Evolutionary conservation across 2,329 filamentous ascomycete genomes (phyloP), one percentile per base, ranked within the genome.

Genomic region (Trichoderma atroviride): DNA sequence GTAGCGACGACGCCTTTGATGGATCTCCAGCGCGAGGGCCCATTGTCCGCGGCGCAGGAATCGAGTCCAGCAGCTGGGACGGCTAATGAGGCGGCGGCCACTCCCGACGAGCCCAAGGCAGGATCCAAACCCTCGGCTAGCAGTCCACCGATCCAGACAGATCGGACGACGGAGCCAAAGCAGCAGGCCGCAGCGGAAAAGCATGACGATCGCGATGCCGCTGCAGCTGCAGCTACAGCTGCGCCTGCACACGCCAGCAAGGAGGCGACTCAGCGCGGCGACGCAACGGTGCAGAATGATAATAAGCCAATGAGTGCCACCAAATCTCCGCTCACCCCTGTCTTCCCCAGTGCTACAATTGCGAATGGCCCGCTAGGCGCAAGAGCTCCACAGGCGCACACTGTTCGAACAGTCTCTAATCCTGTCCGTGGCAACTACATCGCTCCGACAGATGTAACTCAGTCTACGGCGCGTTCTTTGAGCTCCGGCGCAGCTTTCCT

Each of bases 281-380:
- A 64, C 61, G 94, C 93, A 33, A 94, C 91, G 2, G 83, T 97
- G 22, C 87, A 96, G 76, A 58, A 58, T n/a, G 89, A 97, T 81
- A 93, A 93, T n/a, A 91, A 90, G 76, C 91, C 92, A 2, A 88
- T 96, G 72, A 86, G 87, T 1, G 89, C 96, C 10, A 89, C 91
- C 27, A 94, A 94, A 78, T 93, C 93, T n/a, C 92, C 94, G n/a
- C 87, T 91, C 53, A 90, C 87, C 16, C 87, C 91, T 0, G 86
- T 89, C 65, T 88, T 87, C 72, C 82, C 85, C 0, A 79, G 75
- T 29, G 73, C 73, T 58, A 74, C 74, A 53, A 74, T 19, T 43
- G 37, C n/a, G 19, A 70, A 70, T 56, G 67, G 66, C 47, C 70
- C 70, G 24, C 16, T 66, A 50, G 47, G 59, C 22, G 24, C 55